Percentiles rank a stretch among this genome's conserved stretches.
Conservation (phyloP, 1,284 basidiomycete species). For the Sutorius eximius region DNA sequence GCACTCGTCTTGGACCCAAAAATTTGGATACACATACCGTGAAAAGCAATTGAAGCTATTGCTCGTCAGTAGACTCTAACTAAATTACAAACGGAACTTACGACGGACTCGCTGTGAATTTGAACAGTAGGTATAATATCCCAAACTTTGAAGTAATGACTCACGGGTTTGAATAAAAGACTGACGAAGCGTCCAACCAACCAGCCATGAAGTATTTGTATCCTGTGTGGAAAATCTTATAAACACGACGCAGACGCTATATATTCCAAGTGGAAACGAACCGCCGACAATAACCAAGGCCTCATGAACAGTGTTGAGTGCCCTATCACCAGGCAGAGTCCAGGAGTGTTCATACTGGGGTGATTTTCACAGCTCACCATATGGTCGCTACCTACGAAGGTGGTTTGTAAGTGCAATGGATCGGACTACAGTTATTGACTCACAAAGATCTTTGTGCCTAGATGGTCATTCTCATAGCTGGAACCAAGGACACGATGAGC, state of each 20-base stretch:
- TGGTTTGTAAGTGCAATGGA: neutral
- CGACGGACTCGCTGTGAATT: conserved; percentile 12
- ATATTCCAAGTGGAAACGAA: neutral
- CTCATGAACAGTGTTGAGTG: conserved; percentile 9
- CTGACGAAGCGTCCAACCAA: neutral
- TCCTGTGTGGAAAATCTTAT: neutral
- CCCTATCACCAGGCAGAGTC: neutral
- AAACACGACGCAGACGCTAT: neutral
- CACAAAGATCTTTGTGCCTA: conserved; percentile 12
- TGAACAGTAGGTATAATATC: neutral
- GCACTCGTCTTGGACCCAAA: neutral
- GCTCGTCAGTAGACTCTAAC: neutral
- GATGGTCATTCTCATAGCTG: conserved; percentile 15
- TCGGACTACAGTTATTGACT: neutral
- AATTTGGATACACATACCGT: neutral
- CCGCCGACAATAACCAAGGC: conserved; percentile 2
- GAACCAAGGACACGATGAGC: neutral
- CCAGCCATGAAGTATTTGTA: conserved; percentile 16
- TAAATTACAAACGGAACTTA: neutral
- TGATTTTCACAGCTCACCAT: neutral
- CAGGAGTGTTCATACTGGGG: neutral
- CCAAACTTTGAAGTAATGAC: neutral
- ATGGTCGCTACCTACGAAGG: conserved; percentile 4
- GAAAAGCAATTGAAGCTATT: conserved; percentile 9
- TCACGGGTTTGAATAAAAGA: neutral